Percentiles rank a stretch among this genome's conserved stretches.
phyloP scores from a whole-genome alignment of 2,329 filamentous ascomycete species.

The Claviceps lovelessii region DNA sequence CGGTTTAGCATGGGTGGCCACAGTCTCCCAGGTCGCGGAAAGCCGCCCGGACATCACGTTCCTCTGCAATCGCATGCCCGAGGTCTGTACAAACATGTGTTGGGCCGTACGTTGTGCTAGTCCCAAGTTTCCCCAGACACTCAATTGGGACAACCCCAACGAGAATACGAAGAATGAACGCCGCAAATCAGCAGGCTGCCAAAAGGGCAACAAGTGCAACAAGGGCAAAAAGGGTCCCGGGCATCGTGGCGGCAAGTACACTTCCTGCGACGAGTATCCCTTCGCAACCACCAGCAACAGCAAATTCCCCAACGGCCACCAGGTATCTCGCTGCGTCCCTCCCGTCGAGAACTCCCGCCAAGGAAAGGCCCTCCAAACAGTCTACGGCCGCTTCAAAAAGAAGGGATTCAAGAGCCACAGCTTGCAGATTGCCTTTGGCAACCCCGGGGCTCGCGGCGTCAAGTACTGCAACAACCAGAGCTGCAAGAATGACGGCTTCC shows the following conservation, averaged over 20 bases:
- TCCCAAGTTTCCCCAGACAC: not conserved
- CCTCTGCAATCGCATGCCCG: not conserved
- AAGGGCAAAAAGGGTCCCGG: constrained; percentile 5
- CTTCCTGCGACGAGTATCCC: constrained; percentile 10
- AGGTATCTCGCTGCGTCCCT: constrained; percentile 11
- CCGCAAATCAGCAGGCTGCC: constrained; percentile 6
- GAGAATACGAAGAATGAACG: not conserved
- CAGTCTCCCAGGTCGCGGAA: not conserved
- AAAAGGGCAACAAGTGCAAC: constrained; percentile 7
- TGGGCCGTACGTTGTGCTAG: not conserved
- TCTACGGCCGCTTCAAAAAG: not conserved
- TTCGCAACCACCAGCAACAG: constrained; percentile 7
- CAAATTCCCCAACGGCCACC: constrained; percentile 5
- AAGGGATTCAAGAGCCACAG: not conserved
- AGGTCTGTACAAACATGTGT: not conserved
- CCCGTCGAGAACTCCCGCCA: constrained; percentile 5
- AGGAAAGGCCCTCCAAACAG: constrained; percentile 1
- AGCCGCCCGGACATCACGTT: not conserved
- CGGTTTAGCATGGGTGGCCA: not conserved
- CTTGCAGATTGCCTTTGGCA: constrained; percentile 6
- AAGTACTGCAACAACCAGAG: constrained; percentile 9
- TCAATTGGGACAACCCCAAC: not conserved
- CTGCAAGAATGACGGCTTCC: constrained; percentile 10
- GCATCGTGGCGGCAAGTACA: constrained; percentile 5
- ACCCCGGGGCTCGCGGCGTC: constrained; percentile 5